A percentile compares a stretch with the other conserved stretches of the same genome.
Evolutionary conservation across 2,329 filamentous ascomycete genomes (phyloP).

Genomic region (Aspergillus awamori): DNA sequence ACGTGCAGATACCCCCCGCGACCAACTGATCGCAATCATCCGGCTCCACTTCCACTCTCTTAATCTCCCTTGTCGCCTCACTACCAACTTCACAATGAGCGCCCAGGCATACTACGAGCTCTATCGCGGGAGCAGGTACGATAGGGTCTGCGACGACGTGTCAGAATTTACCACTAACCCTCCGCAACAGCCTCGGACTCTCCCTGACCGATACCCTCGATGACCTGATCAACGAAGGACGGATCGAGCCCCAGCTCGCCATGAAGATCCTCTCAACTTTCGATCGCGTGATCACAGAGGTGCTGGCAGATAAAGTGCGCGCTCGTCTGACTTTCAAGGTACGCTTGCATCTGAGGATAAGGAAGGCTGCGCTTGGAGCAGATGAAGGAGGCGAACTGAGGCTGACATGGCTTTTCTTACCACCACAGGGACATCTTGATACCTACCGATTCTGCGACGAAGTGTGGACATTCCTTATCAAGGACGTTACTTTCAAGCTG

Average conservation of each 20-base stretch:
- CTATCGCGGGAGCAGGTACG: constrained; percentile 95
- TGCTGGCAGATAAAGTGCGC: constrained; percentile 89
- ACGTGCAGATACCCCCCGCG: constrained; percentile 18
- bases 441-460: constrained; percentile 99
- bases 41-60: constrained; percentile 10
- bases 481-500: constrained; percentile 98
- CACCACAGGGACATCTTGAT: constrained; percentile 81
- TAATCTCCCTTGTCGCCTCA: constrained; percentile 10
- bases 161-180: not conserved
- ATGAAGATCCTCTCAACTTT: constrained; percentile 98
- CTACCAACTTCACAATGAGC: constrained; percentile 46
- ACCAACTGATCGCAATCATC: not conserved
- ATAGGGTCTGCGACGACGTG: not conserved
- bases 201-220: constrained; percentile 96
- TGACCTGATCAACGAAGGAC: constrained; percentile 89
- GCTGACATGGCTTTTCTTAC: constrained; percentile 20
- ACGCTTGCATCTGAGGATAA: constrained; percentile 27
- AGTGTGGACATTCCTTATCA: constrained; percentile 99
- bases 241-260: constrained; percentile 95
- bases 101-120: constrained; percentile 79
- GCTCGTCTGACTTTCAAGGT: constrained; percentile 94
- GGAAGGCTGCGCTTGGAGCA: no score
- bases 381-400: not conserved
- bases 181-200: constrained; percentile 74
- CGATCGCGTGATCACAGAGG: constrained; percentile 88